Conservation (phyloP, 257 asterid genomes). For the Lycium ferocissimum region DNA sequence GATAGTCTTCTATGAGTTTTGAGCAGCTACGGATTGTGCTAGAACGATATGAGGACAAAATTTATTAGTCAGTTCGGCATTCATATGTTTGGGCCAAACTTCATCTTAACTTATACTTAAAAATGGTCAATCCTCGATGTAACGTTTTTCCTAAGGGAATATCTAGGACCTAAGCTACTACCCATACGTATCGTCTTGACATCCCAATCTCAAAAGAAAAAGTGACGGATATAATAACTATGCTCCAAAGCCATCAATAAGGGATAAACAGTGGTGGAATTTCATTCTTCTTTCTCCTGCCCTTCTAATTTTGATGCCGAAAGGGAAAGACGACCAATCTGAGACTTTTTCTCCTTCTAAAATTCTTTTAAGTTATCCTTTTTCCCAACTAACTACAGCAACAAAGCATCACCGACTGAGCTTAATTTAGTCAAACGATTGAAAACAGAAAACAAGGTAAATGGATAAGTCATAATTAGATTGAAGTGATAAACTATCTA, state of each 20-base stretch:
- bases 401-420: slow-evolving; percentile 1
- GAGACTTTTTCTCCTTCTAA: neutral
- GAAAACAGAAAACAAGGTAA: neutral
- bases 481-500: neutral
- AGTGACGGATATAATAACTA: neutral
- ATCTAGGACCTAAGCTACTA: neutral
- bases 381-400: neutral
- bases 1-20: neutral
- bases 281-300: neutral
- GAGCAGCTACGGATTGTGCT: neutral
- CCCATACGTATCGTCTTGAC: neutral
- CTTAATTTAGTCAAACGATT: neutral
- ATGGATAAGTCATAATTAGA: neutral
- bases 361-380: neutral
- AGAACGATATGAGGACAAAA: neutral
- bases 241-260: neutral
- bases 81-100: neutral
- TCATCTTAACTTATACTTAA: neutral
- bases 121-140: neutral
- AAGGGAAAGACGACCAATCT: neutral
- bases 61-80: neutral
- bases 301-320: neutral
- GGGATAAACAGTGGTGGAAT: neutral
- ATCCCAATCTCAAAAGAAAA: neutral
- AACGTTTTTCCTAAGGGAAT: neutral